Evolutionary conservation across 2,329 filamentous ascomycete species (phyloP), one percentile per base, ranked within the genome.

Genomic region (Decorospora gaudefroyi): DNA sequence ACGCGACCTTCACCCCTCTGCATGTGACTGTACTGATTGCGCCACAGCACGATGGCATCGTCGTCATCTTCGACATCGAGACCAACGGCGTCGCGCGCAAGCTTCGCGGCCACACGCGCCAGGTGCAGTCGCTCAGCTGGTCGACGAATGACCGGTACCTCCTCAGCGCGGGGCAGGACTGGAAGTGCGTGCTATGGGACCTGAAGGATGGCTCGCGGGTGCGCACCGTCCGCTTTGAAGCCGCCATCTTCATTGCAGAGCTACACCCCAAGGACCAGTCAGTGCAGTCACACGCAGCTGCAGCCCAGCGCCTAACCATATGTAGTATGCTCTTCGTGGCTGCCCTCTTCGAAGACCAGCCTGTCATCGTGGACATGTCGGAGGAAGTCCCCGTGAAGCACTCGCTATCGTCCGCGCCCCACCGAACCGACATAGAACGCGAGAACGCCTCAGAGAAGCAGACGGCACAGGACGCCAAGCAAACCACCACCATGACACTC

Each of bases 141-240:
- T 96, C 92, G 38, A 81, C 86, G 60, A 89, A 90, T 72, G 92
- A 93, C 17, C 82, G 89, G 55, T 97, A 96, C 71, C 78, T 99
- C 38, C 81, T 99, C 44, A 96, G 90, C 46, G 88, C 90, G 8
- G 95, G 90, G 30, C 90, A 96, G 69, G 93, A 96, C 64, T 97
- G 92, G 88, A 95, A 95, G 72, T 91, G 88, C 52, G 90, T 96
- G 36, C 78, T 99, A 0, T 99, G 93, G 93, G 93, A 99, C 71
- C 76, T 99, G 46, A 80, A 86, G 64, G 79, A 86, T 70, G 82
- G 85, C 65, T 78, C 78, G 53, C 78, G 88, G 47, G 76, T 91
- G 62, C 86, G 91, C 55, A 91, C 89, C 57, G 87, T 96, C 60
- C 87, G 90, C 55, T 96, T 99, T 64, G 86, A 92, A 55, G 90